Evolutionary conservation across 441 rosid genomes (phyloP).

Genomic region (Populus trichocarpa): DNA sequence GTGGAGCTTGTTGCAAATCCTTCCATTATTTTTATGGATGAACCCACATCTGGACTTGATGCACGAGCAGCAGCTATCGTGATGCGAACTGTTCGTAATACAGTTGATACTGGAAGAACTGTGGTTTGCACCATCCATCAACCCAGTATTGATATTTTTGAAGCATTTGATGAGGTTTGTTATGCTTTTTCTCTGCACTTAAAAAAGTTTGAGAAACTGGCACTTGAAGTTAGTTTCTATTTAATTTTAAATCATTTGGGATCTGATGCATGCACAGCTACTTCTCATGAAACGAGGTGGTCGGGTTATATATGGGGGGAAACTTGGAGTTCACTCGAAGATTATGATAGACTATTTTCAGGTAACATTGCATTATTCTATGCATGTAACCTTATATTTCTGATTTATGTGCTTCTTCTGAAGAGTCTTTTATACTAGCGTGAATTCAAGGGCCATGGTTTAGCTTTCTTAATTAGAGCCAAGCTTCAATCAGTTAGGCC

Average conservation of each 20-base stretch:
- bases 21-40: conserved; percentile 94
- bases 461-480: background rate
- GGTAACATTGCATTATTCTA: conserved; percentile 38
- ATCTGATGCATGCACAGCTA: conserved; percentile 44
- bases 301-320: conserved; percentile 84
- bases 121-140: conserved; percentile 97
- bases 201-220: background rate
- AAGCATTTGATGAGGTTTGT: conserved; percentile 89
- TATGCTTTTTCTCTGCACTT: conserved; percentile 11
- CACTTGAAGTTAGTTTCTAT: conserved; percentile 1
- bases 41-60: conserved; percentile 98
- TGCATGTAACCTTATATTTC: background rate
- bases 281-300: conserved; percentile 98
- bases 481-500: background rate
- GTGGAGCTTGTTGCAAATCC: conserved; percentile 99
- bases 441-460: too few relatives aligned
- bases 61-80: conserved; percentile 98
- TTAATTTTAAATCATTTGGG: conserved; percentile 11
- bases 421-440: too few relatives aligned
- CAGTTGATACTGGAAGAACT: too few relatives aligned
- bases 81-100: conserved; percentile 94
- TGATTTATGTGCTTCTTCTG: background rate
- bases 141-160: conserved; percentile 91
- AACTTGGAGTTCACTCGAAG: conserved; percentile 66
- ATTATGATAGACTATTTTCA: conserved; percentile 59